Percentiles rank a stretch among this genome's conserved stretches.
These are phyloP conservation scores for Dioszegia crocea DNA, from an alignment of 768 basidiomycete species.

Conservation along the genomic window DNA sequence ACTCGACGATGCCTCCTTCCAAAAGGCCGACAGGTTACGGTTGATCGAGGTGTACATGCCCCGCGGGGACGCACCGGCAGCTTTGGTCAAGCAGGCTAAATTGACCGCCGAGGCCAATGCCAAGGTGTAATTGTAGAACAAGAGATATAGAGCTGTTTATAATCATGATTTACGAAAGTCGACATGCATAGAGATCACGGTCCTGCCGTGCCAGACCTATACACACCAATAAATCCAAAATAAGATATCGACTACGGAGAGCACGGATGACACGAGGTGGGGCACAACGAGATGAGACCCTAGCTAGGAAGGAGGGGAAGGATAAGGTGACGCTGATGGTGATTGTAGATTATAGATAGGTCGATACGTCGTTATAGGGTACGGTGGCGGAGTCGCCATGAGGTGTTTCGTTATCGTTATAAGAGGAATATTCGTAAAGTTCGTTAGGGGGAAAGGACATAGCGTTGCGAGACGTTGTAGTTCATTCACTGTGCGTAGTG, in stretches of 20 bases:
- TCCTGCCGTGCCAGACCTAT: background rate
- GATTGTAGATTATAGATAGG: no score
- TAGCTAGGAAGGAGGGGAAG: background rate
- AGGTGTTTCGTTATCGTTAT: no score
- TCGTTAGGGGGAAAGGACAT: background rate
- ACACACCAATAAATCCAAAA: background rate
- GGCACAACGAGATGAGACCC: no score
- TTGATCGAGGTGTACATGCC: slow-evolving; percentile 50
- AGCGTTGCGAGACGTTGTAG: background rate
- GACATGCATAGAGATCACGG: slow-evolving; percentile 3
- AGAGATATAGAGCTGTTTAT: background rate
- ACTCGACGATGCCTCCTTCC: slow-evolving; percentile 63
- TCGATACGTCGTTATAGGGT: no score
- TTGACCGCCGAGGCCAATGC: slow-evolving; percentile 45
- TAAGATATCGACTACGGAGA: background rate
- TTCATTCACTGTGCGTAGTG: no score
- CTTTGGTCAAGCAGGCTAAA: slow-evolving; percentile 49
- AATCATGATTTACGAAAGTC: background rate
- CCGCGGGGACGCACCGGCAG: slow-evolving; percentile 46
- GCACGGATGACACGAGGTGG: no score
- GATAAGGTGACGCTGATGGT: background rate
- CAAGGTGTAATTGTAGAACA: background rate
- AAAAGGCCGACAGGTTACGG: slow-evolving; percentile 57
- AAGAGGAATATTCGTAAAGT: background rate
- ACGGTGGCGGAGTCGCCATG: no score